Conservation (phyloP, 1,284 basidiomycete species). For the Polyporus tsugae region DNA sequence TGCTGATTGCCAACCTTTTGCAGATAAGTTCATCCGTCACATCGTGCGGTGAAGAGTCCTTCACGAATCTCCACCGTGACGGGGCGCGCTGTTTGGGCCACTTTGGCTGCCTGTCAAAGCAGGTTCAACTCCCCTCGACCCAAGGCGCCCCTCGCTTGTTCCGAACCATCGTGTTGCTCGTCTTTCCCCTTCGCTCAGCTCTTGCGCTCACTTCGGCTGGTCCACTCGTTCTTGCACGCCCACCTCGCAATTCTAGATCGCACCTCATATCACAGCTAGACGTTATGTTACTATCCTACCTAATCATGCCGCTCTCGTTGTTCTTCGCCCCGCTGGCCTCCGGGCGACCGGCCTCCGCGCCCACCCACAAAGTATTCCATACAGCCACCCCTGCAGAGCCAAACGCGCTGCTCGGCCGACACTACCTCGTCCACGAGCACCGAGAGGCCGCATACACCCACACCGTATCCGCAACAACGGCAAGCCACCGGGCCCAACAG, state of each 20-base stretch:
- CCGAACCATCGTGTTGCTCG: conserved; percentile 14
- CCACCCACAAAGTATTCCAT: background rate
- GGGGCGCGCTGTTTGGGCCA: conserved; percentile 25
- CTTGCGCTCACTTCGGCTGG: conserved; percentile 24
- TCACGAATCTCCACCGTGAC: conserved; percentile 18
- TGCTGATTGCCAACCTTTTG: background rate
- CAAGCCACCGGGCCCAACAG: conserved; percentile 1
- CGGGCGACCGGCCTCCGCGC: conserved; percentile 14
- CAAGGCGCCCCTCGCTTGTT: conserved; percentile 2
- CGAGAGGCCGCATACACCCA: conserved; percentile 7
- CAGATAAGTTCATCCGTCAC: conserved; percentile 7
- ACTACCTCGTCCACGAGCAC: conserved; percentile 30
- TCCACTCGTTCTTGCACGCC: conserved; percentile 16
- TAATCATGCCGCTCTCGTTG: conserved; percentile 28
- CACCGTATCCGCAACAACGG: background rate
- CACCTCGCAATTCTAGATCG: conserved; percentile 15
- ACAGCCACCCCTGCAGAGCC: conserved; percentile 13
- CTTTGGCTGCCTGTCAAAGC: conserved; percentile 30
- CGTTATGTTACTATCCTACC: conserved; percentile 27
- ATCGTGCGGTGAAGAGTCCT: conserved; percentile 20
- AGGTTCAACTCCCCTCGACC: conserved; percentile 24
- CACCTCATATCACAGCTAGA: conserved; percentile 14
- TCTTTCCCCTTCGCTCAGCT: background rate
- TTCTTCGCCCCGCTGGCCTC: conserved; percentile 19
- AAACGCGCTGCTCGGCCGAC: conserved; percentile 32